Evolutionary conservation across 129 eudicot genomes (phyloP), one percentile per base, ranked within the genome.

Genomic region (Flaveria sonorensis): DNA sequence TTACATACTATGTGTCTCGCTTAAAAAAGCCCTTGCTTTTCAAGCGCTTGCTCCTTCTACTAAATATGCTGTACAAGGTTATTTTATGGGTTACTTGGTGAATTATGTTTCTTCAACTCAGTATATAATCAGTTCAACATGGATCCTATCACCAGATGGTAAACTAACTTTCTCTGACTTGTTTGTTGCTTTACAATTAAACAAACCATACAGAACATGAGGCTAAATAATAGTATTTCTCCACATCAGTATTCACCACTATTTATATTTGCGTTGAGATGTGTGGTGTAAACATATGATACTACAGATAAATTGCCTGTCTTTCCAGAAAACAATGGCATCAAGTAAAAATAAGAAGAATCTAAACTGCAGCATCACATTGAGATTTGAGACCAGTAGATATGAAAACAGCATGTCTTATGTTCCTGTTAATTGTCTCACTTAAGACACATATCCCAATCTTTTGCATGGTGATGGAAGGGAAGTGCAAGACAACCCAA

Each of bases 221-320:
- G 14, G 64, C 76, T 10, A 30, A 10, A 28, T 30, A 16, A 20
- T 32, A 52, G 18, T 6, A 10, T 30, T 19, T 51, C 63, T 30
- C 48, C 64, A 52, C 76, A 71, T 71, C 48, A 72, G 32, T 52
- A 32, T 21, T 53, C 32, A 72, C 67, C 12, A 10, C 50, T 72
- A 72, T 5, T 2, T 57, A 52, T 72, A 7, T 13, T 4, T 10
- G 21, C 9, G 45, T 20, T 53, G 52, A 53, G 24, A 55, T 11
- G 20, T 55, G 66, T 20, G 51, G 66, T 20, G 51, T 51, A 71
- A 16, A 51, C n/a, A 30, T 28, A 20, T 51, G 51, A 51, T 51
- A 26, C 43, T 36, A 40, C 36, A 19, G 11, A 53, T 55, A 19
- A 72, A 72, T 36, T 72, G 14, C 9, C 19, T 36, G 48, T 13